Evolutionary conservation across 441 rosid genomes (phyloP).

Genomic region (Pelargonium australe): DNA sequence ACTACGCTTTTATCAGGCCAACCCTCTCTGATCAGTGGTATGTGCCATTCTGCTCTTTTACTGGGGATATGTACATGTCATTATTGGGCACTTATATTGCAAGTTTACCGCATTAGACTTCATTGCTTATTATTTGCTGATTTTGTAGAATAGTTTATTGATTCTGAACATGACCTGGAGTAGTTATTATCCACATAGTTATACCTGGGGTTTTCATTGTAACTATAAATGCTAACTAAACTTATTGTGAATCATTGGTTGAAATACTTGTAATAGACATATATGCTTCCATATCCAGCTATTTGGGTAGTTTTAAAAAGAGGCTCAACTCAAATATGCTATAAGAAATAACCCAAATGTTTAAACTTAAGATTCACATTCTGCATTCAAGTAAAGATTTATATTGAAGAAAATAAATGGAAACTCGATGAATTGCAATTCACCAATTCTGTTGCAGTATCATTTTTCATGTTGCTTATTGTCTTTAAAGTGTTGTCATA

Average conservation of each 20-base stretch:
- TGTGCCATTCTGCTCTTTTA: slow-evolving; percentile 9
- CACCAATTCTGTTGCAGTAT: too few species aligned
- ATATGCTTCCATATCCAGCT: neutral
- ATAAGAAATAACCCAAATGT: too few species aligned
- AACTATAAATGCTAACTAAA: too few species aligned
- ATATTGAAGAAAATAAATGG: too few species aligned
- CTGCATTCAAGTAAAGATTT: too few species aligned
- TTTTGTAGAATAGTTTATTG: neutral
- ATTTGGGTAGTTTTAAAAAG: neutral
- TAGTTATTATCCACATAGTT: neutral
- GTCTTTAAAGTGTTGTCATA: too few species aligned
- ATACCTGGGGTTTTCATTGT: too few species aligned
- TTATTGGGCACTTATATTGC: neutral
- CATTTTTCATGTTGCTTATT: too few species aligned
- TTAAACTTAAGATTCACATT: too few species aligned
- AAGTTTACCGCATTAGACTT: neutral
- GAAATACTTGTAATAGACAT: neutral
- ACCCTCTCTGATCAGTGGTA: slow-evolving; percentile 86
- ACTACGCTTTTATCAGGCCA: slow-evolving; percentile 86
- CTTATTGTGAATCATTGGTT: neutral
- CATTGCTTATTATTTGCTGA: neutral
- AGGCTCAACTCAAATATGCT: too few species aligned
- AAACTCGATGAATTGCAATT: too few species aligned
- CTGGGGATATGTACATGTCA: neutral
- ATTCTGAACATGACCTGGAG: neutral